Base-by-base conservation (phyloP, 495 filamentous ascomycete genomes). In the Mycothermus thermophilus region DNA sequence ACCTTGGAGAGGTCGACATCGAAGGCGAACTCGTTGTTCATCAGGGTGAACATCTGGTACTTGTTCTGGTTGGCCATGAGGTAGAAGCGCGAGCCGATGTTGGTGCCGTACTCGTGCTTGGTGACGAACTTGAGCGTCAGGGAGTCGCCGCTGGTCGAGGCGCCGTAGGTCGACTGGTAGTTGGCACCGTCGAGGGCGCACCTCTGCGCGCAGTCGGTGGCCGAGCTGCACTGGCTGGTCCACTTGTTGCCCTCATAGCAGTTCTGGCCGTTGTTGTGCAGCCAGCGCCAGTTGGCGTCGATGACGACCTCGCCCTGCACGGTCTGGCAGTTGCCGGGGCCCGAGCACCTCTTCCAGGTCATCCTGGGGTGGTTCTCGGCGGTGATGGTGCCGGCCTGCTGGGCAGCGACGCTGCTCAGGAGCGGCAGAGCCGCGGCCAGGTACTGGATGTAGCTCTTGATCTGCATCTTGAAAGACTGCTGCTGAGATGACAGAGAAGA, bases 351-450 rank as follows among this genome's bases (percentile, higher is more conserved):
- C 51, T 68, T 62, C 71, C 71, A 77, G 47, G 53, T 62, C 39
- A 79, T 43, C 44, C 64, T 59, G 32, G 75, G 75, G 40, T 79
- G 74, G 8, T 59, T 67, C 52, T 80, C 77, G 11, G 58, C 40
- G 14, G 55, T 54, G 45, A 60, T 28, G 13, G 53, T 74, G 49
- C 74, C 74, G 44, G 69, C 63, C 46, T 70, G 60, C 53, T 80
- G 76, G 43, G 52, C 59, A 32, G 37, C 24, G 20, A 37, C 48
- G 11, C 56, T 51, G 42, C 41, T 41, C 40, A 52, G 34, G 28
- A 54, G 40, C 19, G 44, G 39, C 34, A 51, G 34, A 10, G 41
- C 41, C 32, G 55, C 38, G 32, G 57, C 57, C 23, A 66, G 44
- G 22, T 52, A 52, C 26, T 47, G 29, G 28, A 54, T 38, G 12